phyloP scores from a whole-genome alignment of 164 flowering plant genomes.

The Chimonanthus praecox region DNA sequence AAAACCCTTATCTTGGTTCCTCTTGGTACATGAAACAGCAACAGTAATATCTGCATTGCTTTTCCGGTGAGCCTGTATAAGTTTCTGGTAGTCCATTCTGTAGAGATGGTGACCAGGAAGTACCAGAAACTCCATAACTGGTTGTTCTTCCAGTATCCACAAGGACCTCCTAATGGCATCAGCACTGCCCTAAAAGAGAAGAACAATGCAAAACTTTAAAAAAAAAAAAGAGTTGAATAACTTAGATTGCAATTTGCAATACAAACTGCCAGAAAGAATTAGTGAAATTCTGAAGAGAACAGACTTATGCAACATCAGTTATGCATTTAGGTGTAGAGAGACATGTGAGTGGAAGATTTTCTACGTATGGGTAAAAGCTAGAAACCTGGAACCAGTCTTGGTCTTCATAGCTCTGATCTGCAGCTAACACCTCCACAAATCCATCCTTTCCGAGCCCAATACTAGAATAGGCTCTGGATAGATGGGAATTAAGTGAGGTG shows the following conservation, averaged over 20 bases:
- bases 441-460: slow-evolving; percentile 52
- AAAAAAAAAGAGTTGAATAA: not conserved
- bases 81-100: slow-evolving; percentile 69
- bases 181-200: slow-evolving; percentile 54
- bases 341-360: not conserved
- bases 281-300: not conserved
- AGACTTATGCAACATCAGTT: not conserved
- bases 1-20: slow-evolving; percentile 34
- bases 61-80: slow-evolving; percentile 49
- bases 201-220: not conserved
- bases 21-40: slow-evolving; percentile 28
- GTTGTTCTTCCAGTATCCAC: slow-evolving; percentile 71
- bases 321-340: not conserved
- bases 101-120: slow-evolving; percentile 95
- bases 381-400: slow-evolving; percentile 70
- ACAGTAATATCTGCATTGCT: slow-evolving; percentile 61
- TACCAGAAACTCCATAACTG: slow-evolving; percentile 51
- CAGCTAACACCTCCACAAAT: slow-evolving; percentile 73
- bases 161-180: slow-evolving; percentile 82
- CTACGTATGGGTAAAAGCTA: not conserved
- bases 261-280: not conserved
- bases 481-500: slow-evolving; percentile 81
- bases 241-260: not conserved
- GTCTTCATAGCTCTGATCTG: slow-evolving; percentile 70
- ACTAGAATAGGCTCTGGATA: slow-evolving; percentile 62